Percentiles rank a stretch among this genome's conserved stretches.
phyloP scores from a whole-genome alignment of 441 rosid genomes.

The Pelargonium australe region DNA sequence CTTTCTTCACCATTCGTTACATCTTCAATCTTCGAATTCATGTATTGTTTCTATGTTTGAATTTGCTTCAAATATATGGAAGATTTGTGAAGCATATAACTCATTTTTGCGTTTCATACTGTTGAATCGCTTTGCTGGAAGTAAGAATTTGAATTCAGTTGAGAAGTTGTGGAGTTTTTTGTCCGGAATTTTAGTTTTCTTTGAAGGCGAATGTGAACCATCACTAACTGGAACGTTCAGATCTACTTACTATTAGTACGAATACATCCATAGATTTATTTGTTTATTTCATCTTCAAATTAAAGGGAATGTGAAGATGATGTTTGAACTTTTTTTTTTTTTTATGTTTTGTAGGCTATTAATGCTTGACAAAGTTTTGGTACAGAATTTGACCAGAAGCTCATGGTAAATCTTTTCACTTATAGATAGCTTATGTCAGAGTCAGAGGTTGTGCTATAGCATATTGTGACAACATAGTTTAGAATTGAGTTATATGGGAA shows the following conservation, averaged over 20 bases:
- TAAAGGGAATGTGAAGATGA: not conserved
- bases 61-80: not conserved
- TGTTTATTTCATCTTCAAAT: not conserved
- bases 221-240: too few species aligned
- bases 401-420: not conserved
- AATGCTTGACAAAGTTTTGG: not conserved
- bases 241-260: too few species aligned
- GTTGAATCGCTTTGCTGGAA: not conserved
- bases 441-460: not conserved
- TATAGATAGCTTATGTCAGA: not conserved
- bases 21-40: not conserved
- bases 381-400: not conserved
- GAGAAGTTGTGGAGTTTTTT: not conserved
- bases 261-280: not conserved
- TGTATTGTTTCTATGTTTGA: not conserved
- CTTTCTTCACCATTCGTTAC: too few species aligned
- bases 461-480: not conserved
- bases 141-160: not conserved
- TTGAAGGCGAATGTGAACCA: too few species aligned
- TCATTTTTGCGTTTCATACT: not conserved
- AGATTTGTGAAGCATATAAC: not conserved
- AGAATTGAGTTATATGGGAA: not conserved
- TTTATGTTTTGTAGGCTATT: not conserved
- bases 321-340: not conserved
- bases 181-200: not conserved